These are phyloP conservation scores for Fusarium subtropicale DNA, from an alignment of 2,329 filamentous ascomycete genomes.

Conservation along the genomic window DNA sequence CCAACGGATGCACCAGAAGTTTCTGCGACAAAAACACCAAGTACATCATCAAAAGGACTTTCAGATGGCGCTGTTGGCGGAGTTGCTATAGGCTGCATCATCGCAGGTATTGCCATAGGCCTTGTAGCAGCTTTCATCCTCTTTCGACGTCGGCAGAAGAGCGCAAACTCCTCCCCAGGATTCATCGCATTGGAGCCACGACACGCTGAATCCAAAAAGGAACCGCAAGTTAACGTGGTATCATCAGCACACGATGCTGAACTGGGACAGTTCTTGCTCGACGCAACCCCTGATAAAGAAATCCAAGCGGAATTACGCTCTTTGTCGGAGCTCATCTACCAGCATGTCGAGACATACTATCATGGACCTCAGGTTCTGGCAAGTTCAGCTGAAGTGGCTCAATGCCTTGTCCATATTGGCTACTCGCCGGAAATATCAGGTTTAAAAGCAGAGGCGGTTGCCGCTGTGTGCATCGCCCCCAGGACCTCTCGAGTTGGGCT, in stretches of 20 bases:
- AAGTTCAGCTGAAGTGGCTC: conserved; percentile 38
- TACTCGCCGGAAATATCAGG: conserved; percentile 33
- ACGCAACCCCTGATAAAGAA: conserved; percentile 52
- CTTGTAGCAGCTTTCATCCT: conserved; percentile 46
- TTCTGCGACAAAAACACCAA: neutral
- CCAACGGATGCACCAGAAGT: neutral
- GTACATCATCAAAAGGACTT: conserved; percentile 5
- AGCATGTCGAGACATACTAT: conserved; percentile 57
- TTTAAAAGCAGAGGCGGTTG: conserved; percentile 37
- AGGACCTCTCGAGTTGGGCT: conserved; percentile 50
- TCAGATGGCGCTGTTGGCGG: conserved; percentile 44
- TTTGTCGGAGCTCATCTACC: conserved; percentile 52
- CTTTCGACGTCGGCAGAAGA: conserved; percentile 29
- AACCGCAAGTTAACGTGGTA: conserved; percentile 21
- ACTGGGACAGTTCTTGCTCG: conserved; percentile 54
- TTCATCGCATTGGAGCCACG: neutral
- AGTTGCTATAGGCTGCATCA: conserved; percentile 47
- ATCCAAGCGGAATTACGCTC: conserved; percentile 51
- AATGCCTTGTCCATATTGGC: conserved; percentile 45
- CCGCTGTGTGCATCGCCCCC: conserved; percentile 49
- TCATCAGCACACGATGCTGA: conserved; percentile 34
- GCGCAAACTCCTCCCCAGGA: neutral
- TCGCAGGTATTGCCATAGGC: conserved; percentile 47
- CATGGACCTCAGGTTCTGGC: conserved; percentile 45
- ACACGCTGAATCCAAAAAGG: conserved; percentile 6